Base-by-base conservation (phyloP, 257 asterid species). In the Mitragyna speciosa region DNA sequence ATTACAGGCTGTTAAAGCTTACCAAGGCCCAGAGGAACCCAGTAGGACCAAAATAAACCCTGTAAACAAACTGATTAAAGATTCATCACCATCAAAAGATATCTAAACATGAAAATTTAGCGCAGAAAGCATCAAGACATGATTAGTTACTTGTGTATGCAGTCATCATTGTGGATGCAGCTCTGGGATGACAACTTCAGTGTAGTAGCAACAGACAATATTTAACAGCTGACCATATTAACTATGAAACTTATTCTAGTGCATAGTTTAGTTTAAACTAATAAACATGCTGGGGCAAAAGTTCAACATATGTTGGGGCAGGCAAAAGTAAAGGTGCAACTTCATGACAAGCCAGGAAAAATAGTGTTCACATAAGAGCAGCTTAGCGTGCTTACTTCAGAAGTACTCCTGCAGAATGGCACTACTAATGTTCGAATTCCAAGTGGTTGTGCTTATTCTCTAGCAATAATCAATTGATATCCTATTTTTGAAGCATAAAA, bases 101-200 rank as follows among this genome's bases (percentile, higher is more conserved):
- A 85, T 85, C 79, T 77, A 73, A 79, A 79, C 86, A 77, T 77
- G 85, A 59, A 70, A 76, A 30, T 64, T 63, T 4, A 76, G 83
- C 85, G 88, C 88, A 83, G 86, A 85, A 83, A 85, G 86, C 30
- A 47, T 41, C 48, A 63, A 59, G 65, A 30, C 51, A 85, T 80
- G 31, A 85, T 80, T 70, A 43, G 79, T 30, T 7, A 17, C 82
- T 47, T 33, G 73, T 82, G 84, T 49, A 43, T 66, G 48, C 47
- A 58, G 65, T 77, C 51, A 81, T 80, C 64, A 64, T 65, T 49
- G 75, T 36, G n/a, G n/a, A 51, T 75, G 45, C 76, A 49, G 31
- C 71, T 61, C 47, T 61, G 64, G 54, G 31, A 19, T 45, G 78
- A 75, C 43, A 72, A 52, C 47, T 75, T 75, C 31, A 7, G 58